Percentiles rank a stretch among this genome's conserved stretches.
phyloP scores from a whole-genome alignment of 805 yeast species.

The Candida tammaniensis region DNA sequence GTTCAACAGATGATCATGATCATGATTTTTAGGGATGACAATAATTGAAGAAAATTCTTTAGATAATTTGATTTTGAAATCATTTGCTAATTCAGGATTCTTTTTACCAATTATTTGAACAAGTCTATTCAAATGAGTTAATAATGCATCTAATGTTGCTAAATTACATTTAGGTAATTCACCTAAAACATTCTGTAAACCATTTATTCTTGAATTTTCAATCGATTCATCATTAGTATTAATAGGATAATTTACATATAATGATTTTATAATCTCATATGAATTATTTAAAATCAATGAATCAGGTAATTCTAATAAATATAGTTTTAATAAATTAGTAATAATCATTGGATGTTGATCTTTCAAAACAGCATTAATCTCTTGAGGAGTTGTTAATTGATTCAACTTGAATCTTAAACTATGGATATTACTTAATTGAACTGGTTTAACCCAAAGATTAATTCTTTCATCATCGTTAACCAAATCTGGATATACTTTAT shows the following conservation, averaged over 20 bases:
- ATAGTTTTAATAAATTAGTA: constrained; percentile 68
- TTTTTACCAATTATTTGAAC: constrained; percentile 46
- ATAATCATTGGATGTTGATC: constrained; percentile 53
- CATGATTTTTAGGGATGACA: constrained; percentile 15
- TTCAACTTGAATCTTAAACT: constrained; percentile 55
- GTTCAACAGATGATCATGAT: constrained; percentile 32
- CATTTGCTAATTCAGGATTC: constrained; percentile 29
- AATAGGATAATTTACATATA: constrained; percentile 48
- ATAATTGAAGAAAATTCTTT: constrained; percentile 47
- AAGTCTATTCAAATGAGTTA: constrained; percentile 69
- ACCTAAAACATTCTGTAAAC: constrained; percentile 61
- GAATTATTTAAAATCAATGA: constrained; percentile 63
- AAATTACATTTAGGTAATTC: constrained; percentile 69
- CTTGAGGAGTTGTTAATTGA: constrained; percentile 24
- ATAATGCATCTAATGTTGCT: constrained; percentile 78
- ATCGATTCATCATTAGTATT: constrained; percentile 35
- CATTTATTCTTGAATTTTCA: constrained; percentile 48
- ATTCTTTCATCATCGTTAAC: constrained; percentile 66
- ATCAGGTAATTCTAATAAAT: constrained; percentile 76
- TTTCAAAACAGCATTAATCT: constrained; percentile 32
- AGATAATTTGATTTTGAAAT: constrained; percentile 49
- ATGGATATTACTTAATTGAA: constrained; percentile 60
- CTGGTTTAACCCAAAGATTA: constrained; percentile 66
- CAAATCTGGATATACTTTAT: constrained; percentile 65
- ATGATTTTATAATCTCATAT: constrained; percentile 65